Base-by-base conservation (phyloP, 441 rosid species). In the Corymbia calophylla region DNA sequence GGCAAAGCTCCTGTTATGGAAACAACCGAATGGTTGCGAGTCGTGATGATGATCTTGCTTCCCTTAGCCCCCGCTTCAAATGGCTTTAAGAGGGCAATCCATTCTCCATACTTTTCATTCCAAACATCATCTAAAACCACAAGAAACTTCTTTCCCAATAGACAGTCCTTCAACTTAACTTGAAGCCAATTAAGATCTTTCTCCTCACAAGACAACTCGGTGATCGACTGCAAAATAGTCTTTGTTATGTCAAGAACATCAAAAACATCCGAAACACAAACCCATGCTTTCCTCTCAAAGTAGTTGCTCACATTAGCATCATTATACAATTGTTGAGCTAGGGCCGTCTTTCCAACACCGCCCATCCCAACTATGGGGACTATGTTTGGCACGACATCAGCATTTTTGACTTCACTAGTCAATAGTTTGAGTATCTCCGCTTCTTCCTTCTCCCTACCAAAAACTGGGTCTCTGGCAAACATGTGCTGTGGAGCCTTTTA, bases 381-480 rank as follows among this genome's bases (percentile, higher is more conserved):
- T 35, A 70, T 70, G 1, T 27, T 32, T 0, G 19, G 15, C 4
- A 0, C 3, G 14, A 25, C 47, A 70, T 35, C 0, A 1, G 8
- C 18, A 58, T 58, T 70, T 35, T 70, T 0, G 0, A 5, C 8
- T 0, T 35, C 48, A 35, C 3, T 10, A 0, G 10, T 3, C 25
- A 70, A 10, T 70, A 9, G 4, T 70, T 70, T 0, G 0, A 70
- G 81, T 3, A 70, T 10, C 0, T 70, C 1, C 19, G 2, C 81
- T 70, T 3, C 81, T 70, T 70, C 81, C 81, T 35, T 1, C 48
- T 70, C 81, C 81, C 48, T 70, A 0, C 81, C 81, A 0, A 70
- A 70, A 70, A 70, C 0, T 0, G 8, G 1, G 8, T 0, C 48
- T 70, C 81, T 0, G 15, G 2, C 1, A 70, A 1, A 70, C 4